phyloP scores from a whole-genome alignment of 1,284 basidiomycete species.

The Cryptococcus jaspeensis region DNA sequence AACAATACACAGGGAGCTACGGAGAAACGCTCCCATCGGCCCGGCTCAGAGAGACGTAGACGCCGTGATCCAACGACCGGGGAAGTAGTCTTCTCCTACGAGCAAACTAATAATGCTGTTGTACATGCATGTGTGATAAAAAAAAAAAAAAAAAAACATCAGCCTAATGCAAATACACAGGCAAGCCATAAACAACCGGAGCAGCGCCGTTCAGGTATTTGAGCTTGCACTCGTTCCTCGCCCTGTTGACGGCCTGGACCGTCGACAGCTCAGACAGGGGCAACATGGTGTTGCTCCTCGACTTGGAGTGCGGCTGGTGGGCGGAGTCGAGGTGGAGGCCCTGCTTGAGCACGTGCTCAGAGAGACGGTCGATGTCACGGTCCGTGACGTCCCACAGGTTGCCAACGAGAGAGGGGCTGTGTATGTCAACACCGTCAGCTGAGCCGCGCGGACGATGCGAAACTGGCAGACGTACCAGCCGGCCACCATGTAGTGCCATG shows the following conservation, averaged over 20 bases:
- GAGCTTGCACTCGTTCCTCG: conserved; percentile 78
- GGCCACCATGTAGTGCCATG: conserved; percentile 91
- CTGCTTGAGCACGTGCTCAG: conserved; percentile 76
- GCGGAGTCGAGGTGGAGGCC: conserved; percentile 58
- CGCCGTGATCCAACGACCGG: conserved; percentile 54
- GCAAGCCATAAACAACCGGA: conserved; percentile 91
- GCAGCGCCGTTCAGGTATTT: conserved; percentile 95
- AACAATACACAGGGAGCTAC: conserved; percentile 59
- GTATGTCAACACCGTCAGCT: not conserved
- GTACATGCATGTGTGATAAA: not conserved
- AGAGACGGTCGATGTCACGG: conserved; percentile 90
- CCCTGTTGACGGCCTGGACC: conserved; percentile 73
- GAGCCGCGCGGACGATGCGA: not conserved
- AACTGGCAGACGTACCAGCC: conserved; percentile 69
- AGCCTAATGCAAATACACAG: conserved; percentile 49
- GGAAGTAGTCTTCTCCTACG: conserved; percentile 10
- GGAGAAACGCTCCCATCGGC: conserved; percentile 69
- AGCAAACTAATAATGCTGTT: not conserved
- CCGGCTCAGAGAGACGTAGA: conserved; percentile 75
- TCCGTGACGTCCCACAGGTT: conserved; percentile 99
- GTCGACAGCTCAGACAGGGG: conserved; percentile 56
- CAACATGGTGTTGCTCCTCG: conserved; percentile 17
- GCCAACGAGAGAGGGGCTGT: conserved; percentile 84
- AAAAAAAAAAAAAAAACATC: not conserved
- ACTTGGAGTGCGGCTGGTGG: conserved; percentile 21